These are phyloP conservation scores for Lentinula lateritia DNA, from an alignment of 768 basidiomycete species.

Conservation along the genomic window DNA sequence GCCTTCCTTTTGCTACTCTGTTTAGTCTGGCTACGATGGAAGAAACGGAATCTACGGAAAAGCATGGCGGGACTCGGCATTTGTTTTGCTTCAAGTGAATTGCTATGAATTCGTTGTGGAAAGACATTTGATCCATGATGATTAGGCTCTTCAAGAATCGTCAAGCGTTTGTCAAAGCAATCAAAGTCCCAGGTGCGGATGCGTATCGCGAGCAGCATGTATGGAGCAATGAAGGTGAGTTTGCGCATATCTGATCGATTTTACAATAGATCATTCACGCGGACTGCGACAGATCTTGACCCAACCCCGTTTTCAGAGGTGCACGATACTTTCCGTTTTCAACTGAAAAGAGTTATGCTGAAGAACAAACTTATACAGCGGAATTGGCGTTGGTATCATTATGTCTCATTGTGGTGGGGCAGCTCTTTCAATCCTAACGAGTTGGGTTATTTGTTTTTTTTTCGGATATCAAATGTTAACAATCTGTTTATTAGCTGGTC, in stretches of 20 bases:
- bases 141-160: too few species aligned
- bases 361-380: background rate
- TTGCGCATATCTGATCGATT: background rate
- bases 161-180: background rate
- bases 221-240: slow-evolving; percentile 3
- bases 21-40: too few species aligned
- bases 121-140: too few species aligned
- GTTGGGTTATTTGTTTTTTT: background rate
- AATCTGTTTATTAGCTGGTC: slow-evolving; percentile 9
- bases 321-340: background rate
- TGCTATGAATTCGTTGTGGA: too few species aligned
- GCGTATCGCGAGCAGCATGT: background rate
- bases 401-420: slow-evolving; percentile 1
- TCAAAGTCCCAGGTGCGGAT: background rate
- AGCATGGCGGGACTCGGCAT: too few species aligned
- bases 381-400: slow-evolving; percentile 5
- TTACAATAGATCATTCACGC: background rate
- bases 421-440: background rate
- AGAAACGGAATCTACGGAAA: too few species aligned
- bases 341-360: background rate
- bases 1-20: too few species aligned
- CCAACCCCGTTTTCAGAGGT: background rate
- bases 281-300: background rate
- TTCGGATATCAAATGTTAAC: background rate
- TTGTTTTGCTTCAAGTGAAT: too few species aligned